Base-by-base conservation (phyloP, 805 yeast genomes). In the Starmerella khaoyaiensis region DNA sequence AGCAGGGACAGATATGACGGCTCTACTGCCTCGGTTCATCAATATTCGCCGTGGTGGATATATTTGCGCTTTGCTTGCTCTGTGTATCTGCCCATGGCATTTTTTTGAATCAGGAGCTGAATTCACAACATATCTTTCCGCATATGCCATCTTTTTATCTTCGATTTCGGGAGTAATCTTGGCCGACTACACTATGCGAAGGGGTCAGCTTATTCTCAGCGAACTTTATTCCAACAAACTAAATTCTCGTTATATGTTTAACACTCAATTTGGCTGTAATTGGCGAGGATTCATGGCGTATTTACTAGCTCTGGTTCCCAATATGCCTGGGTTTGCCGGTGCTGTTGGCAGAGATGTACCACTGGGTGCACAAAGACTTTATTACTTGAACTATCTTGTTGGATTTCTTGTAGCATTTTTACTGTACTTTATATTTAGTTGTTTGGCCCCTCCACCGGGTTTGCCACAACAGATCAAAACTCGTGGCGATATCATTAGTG, bases 201-300 rank as follows among this genome's bases (percentile, higher is more conserved):
- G 82, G 52, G 94, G 94, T 27, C 65, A 65, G 53, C 52, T 83
- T 46, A 62, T 68, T 37, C 58, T 81, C 26, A 64, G 66, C 39
- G 86, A 80, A 50, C 62, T 84, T 46, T 84, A 77, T 60, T 49
- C 69, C 19, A 69, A 66, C 28, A 50, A 53, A 46, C 55, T 59
- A 4, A 60, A 61, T 22, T 53, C 65, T 6, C 57, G 61, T 39
- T 84, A 83, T 61, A 68, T 68, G 60, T 82, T 71, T 60, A 67
- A 69, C 50, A 45, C 50, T 4, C 23, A 31, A n/a, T 59, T 62
- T 33, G 94, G 94, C 27, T 49, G 72, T 57, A 81, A 82, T 55
- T 80, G 93, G 90, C 68, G 93, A 56, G 94, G 87, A 2, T 74
- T 71, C 47, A 72, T 67, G 22, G 90, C 94, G 1, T 83, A 83